Conservation (phyloP, 805 yeast species). For the Metschnikowia sp. region DNA sequence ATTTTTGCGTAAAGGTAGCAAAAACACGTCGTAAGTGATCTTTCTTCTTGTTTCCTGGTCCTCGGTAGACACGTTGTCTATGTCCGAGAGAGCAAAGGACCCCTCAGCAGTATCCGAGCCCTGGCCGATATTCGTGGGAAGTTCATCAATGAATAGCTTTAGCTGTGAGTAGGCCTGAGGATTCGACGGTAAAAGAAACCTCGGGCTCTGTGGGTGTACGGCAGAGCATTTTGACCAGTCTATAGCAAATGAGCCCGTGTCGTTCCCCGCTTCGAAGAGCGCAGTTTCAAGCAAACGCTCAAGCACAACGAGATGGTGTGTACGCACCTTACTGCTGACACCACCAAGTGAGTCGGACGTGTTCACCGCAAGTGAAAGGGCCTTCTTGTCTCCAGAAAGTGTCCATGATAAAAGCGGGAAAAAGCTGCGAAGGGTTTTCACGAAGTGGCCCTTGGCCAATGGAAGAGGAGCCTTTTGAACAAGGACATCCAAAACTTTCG, state of each 20-base stretch:
- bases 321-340: constrained; percentile 35
- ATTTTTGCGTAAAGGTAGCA: constrained; percentile 47
- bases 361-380: constrained; percentile 34
- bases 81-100: constrained; percentile 30
- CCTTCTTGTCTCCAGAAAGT: constrained; percentile 35
- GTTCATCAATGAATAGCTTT: constrained; percentile 51
- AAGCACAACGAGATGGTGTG: constrained; percentile 42
- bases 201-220: constrained; percentile 46
- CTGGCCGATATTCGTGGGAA: constrained; percentile 15
- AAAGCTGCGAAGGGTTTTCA: constrained; percentile 63
- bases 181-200: constrained; percentile 48
- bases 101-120: constrained; percentile 22
- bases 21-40: constrained; percentile 52
- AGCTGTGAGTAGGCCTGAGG: constrained; percentile 66
- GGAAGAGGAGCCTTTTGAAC: constrained; percentile 53
- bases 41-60: constrained; percentile 55
- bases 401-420: constrained; percentile 78
- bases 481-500: constrained; percentile 60
- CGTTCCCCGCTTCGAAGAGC: constrained; percentile 25
- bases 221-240: constrained; percentile 16
- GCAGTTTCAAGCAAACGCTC: constrained; percentile 45
- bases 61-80: constrained; percentile 52
- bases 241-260: constrained; percentile 13
- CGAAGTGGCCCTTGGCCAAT: constrained; percentile 61
- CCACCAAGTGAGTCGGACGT: constrained; percentile 32